Base-by-base conservation (phyloP, 805 yeast genomes). In the Jamesozyma jinghongensis region DNA sequence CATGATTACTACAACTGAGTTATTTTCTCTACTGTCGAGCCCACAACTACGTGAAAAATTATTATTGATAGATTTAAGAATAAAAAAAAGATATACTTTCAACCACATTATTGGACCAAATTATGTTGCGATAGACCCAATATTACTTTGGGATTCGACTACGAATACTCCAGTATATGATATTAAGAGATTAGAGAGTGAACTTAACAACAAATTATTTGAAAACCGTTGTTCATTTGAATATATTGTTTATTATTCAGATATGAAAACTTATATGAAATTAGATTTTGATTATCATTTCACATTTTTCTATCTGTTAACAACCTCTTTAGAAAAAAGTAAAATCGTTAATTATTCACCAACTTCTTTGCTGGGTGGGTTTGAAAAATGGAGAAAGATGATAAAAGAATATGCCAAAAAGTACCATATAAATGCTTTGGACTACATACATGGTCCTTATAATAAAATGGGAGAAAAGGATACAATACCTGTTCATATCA, bases 21-120 rank as follows among this genome's bases (percentile, higher is more conserved):
- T 75, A 3, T 56, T 75, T 40, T 61, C 71, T 3, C 66, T 68
- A 14, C 58, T 76, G 38, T 66, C 62, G 39, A 66, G 63, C 41
- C 71, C 70, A 25, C 67, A 75, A 42, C 72, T 70, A 30, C 73
- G 75, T 2, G 32, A 46, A 2, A 48, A 48, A 18, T 17, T 58
- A 18, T 43, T 71, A 18, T 40, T 71, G 5, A 55, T 71, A 35
- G 75, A 71, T 50, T 44, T 71, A 14, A 56, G 75, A 36, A 50
- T 66, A 8, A 47, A 54, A 11, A 53, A 56, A 19, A 54, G 59
- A 6, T 67, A 54, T 38, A 44, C 56, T 4, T 43, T 54, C 1
- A 61, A 62, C 26, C 68, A 61, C 40, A 65, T 70, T 13, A 63
- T 66, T 3, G 66, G 63, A 19, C 61, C 57, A 1, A 62, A 67